Conservation (phyloP, 108 stramenopile species). For the Cyclotella distinguenda region DNA sequence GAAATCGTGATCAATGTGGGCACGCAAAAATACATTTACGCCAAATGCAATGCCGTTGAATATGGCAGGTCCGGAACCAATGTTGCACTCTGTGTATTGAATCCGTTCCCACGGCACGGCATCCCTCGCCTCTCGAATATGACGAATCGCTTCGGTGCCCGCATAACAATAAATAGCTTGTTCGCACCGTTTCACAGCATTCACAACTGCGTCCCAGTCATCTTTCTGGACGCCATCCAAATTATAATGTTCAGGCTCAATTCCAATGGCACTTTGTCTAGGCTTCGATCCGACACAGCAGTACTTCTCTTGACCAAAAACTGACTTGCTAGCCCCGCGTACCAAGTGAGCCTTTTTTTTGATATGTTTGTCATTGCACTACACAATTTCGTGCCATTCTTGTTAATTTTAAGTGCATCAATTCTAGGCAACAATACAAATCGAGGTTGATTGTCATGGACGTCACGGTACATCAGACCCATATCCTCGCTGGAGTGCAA, state of each 20-base stretch:
- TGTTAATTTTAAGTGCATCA: conserved; percentile 1
- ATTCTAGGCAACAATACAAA: conserved; percentile 4
- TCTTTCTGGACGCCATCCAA: not conserved
- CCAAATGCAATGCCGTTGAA: not conserved
- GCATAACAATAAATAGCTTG: conserved; percentile 1
- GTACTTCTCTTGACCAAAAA: not conserved
- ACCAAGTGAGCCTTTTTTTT: not conserved
- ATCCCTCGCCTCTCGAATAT: not conserved
- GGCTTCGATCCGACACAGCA: too few species aligned
- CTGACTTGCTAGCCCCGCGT: conserved; percentile 1
- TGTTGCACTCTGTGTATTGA: not conserved
- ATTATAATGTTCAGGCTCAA: not conserved
- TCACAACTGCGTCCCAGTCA: not conserved
- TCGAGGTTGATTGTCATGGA: conserved; percentile 4
- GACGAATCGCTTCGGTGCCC: not conserved
- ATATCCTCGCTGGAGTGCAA: not conserved
- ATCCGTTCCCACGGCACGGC: not conserved
- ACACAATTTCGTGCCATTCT: not conserved
- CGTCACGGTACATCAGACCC: not conserved
- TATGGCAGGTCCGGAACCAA: not conserved
- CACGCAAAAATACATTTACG: conserved; percentile 1
- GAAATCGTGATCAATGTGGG: not conserved
- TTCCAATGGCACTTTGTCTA: not conserved
- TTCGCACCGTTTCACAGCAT: conserved; percentile 2
- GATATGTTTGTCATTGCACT: not conserved